A percentile compares a stretch with the other conserved stretches of the same genome.
phyloP scores from a whole-genome alignment of 805 yeast species.

The Nakazawaea peltata region DNA sequence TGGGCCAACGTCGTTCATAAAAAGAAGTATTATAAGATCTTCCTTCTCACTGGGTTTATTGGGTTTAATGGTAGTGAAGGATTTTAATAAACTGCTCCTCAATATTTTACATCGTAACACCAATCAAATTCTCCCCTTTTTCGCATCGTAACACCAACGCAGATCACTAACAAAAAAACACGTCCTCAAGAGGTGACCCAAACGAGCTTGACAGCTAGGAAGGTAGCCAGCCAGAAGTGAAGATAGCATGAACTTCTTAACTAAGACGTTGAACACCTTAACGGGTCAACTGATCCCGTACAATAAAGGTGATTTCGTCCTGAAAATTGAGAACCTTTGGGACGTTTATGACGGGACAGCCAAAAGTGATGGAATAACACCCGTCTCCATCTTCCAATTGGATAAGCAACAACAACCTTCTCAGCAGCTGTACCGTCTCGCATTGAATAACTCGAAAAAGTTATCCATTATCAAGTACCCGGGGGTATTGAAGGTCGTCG shows the following conservation, averaged over 20 bases:
- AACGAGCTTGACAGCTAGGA: too few relatives aligned
- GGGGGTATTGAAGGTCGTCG: conserved; percentile 55
- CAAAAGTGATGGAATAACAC: conserved; percentile 37
- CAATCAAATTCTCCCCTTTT: too few relatives aligned
- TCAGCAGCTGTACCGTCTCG: conserved; percentile 24
- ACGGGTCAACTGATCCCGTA: conserved; percentile 56
- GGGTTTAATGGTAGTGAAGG: conserved; percentile 74
- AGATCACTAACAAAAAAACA: too few relatives aligned
- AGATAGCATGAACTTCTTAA: conserved; percentile 55
- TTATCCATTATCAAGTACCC: conserved; percentile 59
- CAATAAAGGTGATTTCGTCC: conserved; percentile 31
- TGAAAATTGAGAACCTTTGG: conserved; percentile 43
- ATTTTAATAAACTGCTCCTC: conserved; percentile 30
- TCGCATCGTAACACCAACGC: too few relatives aligned
- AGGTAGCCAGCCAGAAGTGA: too few relatives aligned
- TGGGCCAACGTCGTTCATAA: conserved; percentile 67
- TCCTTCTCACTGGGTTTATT: conserved; percentile 60
- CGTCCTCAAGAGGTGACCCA: too few relatives aligned
- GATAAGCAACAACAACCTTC: conserved; percentile 33
- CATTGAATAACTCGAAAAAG: conserved; percentile 35
- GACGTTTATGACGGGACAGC: conserved; percentile 50
- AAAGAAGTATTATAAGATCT: conserved; percentile 53
- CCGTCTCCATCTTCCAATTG: conserved; percentile 62
- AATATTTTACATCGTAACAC: too few relatives aligned
- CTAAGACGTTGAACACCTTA: conserved; percentile 50